Conservation (phyloP, 2,329 filamentous ascomycete genomes). For the Bipolaris oryzae region DNA sequence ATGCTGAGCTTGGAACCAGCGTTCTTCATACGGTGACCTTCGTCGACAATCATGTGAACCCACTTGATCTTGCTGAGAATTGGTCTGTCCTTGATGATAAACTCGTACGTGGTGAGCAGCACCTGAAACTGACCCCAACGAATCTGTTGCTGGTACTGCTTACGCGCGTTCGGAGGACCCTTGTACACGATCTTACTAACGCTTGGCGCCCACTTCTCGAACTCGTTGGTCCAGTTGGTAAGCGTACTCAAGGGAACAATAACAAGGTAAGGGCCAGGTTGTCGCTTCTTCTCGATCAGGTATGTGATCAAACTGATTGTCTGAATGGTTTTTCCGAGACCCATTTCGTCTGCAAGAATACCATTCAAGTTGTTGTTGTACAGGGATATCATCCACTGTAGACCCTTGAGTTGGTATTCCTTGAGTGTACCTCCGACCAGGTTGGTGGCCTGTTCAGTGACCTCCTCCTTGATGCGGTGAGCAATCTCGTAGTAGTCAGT, state of each 20-base stretch:
- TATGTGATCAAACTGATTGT: constrained; percentile 98
- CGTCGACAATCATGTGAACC: constrained; percentile 99
- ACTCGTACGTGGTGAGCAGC: constrained; percentile 95
- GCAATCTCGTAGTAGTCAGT: constrained; percentile 99
- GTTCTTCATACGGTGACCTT: constrained; percentile 99
- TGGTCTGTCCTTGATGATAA: constrained; percentile 98
- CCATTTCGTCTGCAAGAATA: constrained; percentile 98
- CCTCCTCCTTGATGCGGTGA: constrained; percentile 92
- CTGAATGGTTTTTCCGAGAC: constrained; percentile 98
- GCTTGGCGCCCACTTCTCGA: constrained; percentile 96
- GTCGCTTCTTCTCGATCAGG: constrained; percentile 92
- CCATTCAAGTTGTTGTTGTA: constrained; percentile 99
- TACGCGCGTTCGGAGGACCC: constrained; percentile 85
- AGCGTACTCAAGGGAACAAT: constrained; percentile 96
- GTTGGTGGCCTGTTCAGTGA: constrained; percentile 80
- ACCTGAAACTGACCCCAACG: constrained; percentile 96
- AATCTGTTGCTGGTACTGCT: constrained; percentile 90
- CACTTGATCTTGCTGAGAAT: constrained; percentile 98
- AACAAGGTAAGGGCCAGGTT: constrained; percentile 90
- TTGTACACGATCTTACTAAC: constrained; percentile 93
- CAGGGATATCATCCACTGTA: constrained; percentile 99
- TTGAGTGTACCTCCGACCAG: constrained; percentile 92
- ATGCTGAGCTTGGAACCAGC: constrained; percentile 92
- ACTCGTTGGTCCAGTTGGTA: constrained; percentile 98
- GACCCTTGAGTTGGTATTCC: constrained; percentile 97